Percentiles rank a stretch among this genome's conserved stretches.
phyloP scores from a whole-genome alignment of 2,329 filamentous ascomycete genomes.

The Apiospora phragmitis region DNA sequence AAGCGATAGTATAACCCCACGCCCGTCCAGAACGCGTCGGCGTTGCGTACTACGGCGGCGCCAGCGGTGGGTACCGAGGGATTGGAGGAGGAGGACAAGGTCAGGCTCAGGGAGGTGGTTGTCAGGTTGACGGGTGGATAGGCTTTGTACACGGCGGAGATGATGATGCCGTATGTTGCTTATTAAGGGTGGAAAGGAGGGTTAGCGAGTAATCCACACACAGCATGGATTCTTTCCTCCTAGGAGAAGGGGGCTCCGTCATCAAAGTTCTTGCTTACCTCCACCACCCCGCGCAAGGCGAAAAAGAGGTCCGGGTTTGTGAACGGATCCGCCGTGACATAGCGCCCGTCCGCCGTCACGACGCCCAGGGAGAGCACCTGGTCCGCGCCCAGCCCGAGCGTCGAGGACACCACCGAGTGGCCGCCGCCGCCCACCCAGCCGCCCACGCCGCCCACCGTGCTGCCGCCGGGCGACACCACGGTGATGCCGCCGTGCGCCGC shows the following conservation, averaged over 20 bases:
- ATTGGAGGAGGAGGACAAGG: neutral
- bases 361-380: conserved; percentile 60
- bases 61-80: neutral
- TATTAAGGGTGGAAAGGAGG: neutral
- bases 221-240: neutral
- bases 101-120: conserved; percentile 19
- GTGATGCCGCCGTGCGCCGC: conserved; percentile 29
- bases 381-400: conserved; percentile 62
- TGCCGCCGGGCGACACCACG: conserved; percentile 44
- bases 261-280: conserved; percentile 11
- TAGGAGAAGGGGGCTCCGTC: neutral
- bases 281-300: conserved; percentile 56
- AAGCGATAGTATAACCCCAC: conserved; percentile 35
- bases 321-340: conserved; percentile 48
- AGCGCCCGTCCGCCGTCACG: conserved; percentile 51
- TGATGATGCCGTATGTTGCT: conserved; percentile 32
- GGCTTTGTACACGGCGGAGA: conserved; percentile 31
- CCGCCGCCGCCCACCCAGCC: conserved; percentile 64
- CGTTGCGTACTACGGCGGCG: neutral
- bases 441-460: conserved; percentile 57
- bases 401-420: conserved; percentile 53
- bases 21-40: conserved; percentile 31
- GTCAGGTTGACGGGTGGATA: conserved; percentile 25
- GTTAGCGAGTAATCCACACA: neutral
- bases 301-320: conserved; percentile 57